These are phyloP conservation scores for Curvularia eragrostidis DNA, from an alignment of 2,329 filamentous ascomycete species.

Conservation along the genomic window DNA sequence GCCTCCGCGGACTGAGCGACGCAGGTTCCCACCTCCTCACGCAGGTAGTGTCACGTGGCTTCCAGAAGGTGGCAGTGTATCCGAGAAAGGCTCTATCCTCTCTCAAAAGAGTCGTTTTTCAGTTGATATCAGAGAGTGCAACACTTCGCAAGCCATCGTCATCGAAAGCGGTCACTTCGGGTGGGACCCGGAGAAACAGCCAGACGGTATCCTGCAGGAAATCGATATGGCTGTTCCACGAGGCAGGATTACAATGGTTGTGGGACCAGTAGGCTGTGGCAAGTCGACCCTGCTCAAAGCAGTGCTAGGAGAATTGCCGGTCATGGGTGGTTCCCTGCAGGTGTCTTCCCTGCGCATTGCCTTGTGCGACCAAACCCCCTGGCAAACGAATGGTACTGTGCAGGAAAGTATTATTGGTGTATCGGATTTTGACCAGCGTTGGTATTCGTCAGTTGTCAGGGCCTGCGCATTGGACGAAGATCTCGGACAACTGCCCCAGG, in stretches of 20 bases:
- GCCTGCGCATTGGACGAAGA: constrained; percentile 47
- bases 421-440: constrained; percentile 45
- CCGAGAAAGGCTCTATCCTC: constrained; percentile 35
- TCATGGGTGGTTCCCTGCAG: constrained; percentile 41
- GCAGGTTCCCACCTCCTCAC: constrained; percentile 29
- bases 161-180: constrained; percentile 57
- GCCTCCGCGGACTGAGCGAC: constrained; percentile 27
- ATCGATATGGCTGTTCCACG: constrained; percentile 53
- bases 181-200: constrained; percentile 54
- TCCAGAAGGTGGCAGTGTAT: constrained; percentile 29
- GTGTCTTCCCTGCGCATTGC: constrained; percentile 44
- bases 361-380: constrained; percentile 49
- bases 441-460: constrained; percentile 47
- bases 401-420: constrained; percentile 49
- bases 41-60: constrained; percentile 28
- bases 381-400: constrained; percentile 49
- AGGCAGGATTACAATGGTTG: constrained; percentile 56
- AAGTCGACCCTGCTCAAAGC: constrained; percentile 58
- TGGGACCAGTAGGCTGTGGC: constrained; percentile 61
- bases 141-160: constrained; percentile 41
- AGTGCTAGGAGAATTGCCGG: constrained; percentile 44
- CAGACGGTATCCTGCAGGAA: constrained; percentile 48
- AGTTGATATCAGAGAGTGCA: constrained; percentile 30
- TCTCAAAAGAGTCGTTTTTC: constrained; percentile 36
- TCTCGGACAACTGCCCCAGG: constrained; percentile 41